Base-by-base conservation (phyloP, 2,329 filamentous ascomycete species). In the Tolypocladium endophyticum region DNA sequence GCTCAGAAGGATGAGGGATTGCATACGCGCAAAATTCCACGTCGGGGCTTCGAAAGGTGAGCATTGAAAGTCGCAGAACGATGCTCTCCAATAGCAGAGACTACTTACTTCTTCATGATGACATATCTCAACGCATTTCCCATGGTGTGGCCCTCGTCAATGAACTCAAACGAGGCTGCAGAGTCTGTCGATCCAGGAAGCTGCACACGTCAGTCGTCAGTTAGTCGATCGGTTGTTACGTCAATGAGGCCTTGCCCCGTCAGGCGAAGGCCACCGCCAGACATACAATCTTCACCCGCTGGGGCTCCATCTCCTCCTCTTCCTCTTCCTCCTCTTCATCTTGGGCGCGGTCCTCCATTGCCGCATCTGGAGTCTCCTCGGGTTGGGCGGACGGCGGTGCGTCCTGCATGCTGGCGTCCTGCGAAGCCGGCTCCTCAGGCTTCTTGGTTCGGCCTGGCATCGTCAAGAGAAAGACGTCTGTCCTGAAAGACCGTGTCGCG, bases 1-100 rank as follows among this genome's bases (percentile, higher is more conserved):
- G 79, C 75, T 99, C 94, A 45, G 92, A 96, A 57, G 94, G 94
- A 76, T 99, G 94, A 36, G 94, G 94, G 62, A 99, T 97, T 9
- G 93, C 90, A 75, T 99, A 99, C 62, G 93, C 94, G 75, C 94
- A 97, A 76, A 99, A 97, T 73, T 99, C 94, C 61, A 99, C 94
- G 64, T 94, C 86, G 36, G 94, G 93, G 73, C 93, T 97, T 64
- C 58, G 58, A 50, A 30, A 56, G n/a, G 64, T 62, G 55, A 68
- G 56, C 54, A 57, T 36, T 9, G 33, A 2, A 14, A 43, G 16
- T 36, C n/a, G 11, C 8, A 14, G 2, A n/a, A 18, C 4, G 23
- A 12, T 16, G 4, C 25, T 18, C 2, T 52, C n/a, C 23, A 36
- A n/a, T 14, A 14, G 9, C 57, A 14, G n/a, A 14, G 36, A 55